A percentile compares a stretch with the other conserved stretches of the same genome.
phyloP scores from a whole-genome alignment of 2,329 filamentous ascomycete species.

The Ceratocystis papillata region DNA sequence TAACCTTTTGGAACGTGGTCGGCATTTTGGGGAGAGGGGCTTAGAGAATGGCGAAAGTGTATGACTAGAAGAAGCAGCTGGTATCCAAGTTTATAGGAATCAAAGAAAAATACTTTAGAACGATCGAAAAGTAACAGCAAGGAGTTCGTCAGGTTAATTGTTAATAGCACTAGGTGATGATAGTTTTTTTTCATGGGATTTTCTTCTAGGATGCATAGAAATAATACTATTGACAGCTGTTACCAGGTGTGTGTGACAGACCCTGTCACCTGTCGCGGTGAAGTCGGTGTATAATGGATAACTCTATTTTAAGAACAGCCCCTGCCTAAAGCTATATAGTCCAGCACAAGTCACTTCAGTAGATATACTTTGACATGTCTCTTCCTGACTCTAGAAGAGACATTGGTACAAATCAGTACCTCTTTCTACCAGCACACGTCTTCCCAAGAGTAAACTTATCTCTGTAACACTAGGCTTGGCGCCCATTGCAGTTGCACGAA shows the following conservation, averaged over 20 bases:
- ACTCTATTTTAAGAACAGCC: neutral
- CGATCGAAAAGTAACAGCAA: neutral
- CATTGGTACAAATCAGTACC: no score
- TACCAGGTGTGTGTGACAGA: neutral
- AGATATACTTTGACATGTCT: neutral
- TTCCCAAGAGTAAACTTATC: no score
- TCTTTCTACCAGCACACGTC: no score
- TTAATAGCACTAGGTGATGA: neutral
- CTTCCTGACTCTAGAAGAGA: neutral
- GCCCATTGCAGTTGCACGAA: no score
- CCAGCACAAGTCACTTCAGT: no score
- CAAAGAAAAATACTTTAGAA: neutral
- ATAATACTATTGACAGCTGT: conserved; percentile 5
- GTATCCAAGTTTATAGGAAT: neutral
- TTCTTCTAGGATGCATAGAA: neutral
- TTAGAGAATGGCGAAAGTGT: no score
- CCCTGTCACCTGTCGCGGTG: neutral
- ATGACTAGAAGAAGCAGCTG: no score
- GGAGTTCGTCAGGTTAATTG: neutral
- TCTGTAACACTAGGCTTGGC: no score
- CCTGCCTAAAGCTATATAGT: no score
- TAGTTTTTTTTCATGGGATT: conserved; percentile 15
- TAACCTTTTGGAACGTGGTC: conserved; percentile 66
- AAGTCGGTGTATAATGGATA: neutral
- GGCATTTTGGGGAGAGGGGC: conserved; percentile 50